Evolutionary conservation across 306 rosid species (phyloP).

Genomic region (Dalbergia cultrata): DNA sequence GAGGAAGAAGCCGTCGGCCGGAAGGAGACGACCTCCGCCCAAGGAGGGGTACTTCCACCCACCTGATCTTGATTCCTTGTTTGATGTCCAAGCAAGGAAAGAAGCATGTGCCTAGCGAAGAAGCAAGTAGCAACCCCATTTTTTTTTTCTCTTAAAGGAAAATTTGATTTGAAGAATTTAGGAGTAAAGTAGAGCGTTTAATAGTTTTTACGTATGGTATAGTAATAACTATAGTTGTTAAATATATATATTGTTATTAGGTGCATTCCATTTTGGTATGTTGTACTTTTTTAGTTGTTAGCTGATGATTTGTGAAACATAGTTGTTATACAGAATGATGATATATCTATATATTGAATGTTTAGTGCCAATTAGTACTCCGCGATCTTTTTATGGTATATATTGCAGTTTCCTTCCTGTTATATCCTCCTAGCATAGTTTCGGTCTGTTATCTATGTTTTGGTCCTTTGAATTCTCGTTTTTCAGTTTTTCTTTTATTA

Average conservation of each 20-base stretch:
- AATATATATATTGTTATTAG: neutral
- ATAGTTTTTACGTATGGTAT: constrained; percentile 17
- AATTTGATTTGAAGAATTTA: neutral
- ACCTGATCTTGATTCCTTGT: constrained; percentile 82
- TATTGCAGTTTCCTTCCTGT: neutral
- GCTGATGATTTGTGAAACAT: constrained; percentile 32
- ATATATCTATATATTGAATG: constrained; percentile 1
- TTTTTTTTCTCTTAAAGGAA: neutral
- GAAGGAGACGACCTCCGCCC: constrained; percentile 58
- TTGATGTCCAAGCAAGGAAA: constrained; percentile 52
- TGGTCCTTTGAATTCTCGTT: neutral
- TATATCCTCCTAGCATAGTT: neutral
- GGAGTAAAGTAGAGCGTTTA: constrained; percentile 25
- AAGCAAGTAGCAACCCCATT: neutral
- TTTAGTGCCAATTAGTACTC: constrained; percentile 1
- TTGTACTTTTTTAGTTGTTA: neutral
- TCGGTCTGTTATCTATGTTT: neutral
- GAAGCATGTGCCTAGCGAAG: constrained; percentile 59
- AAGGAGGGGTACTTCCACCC: constrained; percentile 77
- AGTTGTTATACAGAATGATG: constrained; percentile 23
- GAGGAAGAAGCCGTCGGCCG: constrained; percentile 60
- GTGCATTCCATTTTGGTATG: neutral
- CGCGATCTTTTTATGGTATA: constrained; percentile 8
- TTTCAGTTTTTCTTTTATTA: neutral
- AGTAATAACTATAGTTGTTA: constrained; percentile 21